Evolutionary conservation across 1,284 basidiomycete species (phyloP).

Genomic region (Cutaneotrichosporon spelunceum): DNA sequence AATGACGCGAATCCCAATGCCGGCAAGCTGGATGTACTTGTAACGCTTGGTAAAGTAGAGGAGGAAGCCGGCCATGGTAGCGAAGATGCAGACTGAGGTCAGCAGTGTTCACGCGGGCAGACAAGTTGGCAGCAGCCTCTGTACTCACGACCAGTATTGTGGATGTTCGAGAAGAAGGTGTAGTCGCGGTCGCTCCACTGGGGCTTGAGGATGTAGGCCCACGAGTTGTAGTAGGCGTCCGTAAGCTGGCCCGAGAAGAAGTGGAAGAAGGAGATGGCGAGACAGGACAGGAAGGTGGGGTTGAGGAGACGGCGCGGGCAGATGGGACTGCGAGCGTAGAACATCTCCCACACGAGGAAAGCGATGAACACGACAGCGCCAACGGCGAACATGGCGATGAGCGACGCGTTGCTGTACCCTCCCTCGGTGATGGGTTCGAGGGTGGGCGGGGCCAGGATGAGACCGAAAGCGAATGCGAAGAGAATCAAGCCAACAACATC

Average conservation of each 20-base stretch:
- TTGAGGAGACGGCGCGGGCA: slow-evolving; percentile 58
- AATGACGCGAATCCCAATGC: slow-evolving; percentile 35
- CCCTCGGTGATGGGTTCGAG: slow-evolving; percentile 55
- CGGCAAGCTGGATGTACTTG: slow-evolving; percentile 47
- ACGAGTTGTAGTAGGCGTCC: slow-evolving; percentile 49
- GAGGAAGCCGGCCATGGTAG: slow-evolving; percentile 45
- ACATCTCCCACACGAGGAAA: slow-evolving; percentile 53
- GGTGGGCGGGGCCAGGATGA: slow-evolving; percentile 68
- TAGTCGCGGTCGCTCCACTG: slow-evolving; percentile 37
- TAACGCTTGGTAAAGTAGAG: slow-evolving; percentile 51
- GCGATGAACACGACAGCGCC: slow-evolving; percentile 51
- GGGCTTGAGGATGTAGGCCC: slow-evolving; percentile 46
- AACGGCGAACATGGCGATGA: slow-evolving; percentile 50
- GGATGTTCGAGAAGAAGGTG: slow-evolving; percentile 36
- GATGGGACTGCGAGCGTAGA: slow-evolving; percentile 52
- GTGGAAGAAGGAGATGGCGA: slow-evolving; percentile 50
- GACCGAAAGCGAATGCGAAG: slow-evolving; percentile 60
- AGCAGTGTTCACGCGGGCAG: not conserved
- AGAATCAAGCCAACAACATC: slow-evolving; percentile 63
- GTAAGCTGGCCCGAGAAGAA: slow-evolving; percentile 46
- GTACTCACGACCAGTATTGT: slow-evolving; percentile 30
- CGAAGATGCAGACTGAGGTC: slow-evolving; percentile 42
- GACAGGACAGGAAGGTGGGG: slow-evolving; percentile 53
- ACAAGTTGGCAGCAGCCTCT: no score
- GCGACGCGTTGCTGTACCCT: slow-evolving; percentile 44